These are phyloP conservation scores for Nigrospora sphaerica DNA, from an alignment of 2,329 filamentous ascomycete species.

Conservation along the genomic window DNA sequence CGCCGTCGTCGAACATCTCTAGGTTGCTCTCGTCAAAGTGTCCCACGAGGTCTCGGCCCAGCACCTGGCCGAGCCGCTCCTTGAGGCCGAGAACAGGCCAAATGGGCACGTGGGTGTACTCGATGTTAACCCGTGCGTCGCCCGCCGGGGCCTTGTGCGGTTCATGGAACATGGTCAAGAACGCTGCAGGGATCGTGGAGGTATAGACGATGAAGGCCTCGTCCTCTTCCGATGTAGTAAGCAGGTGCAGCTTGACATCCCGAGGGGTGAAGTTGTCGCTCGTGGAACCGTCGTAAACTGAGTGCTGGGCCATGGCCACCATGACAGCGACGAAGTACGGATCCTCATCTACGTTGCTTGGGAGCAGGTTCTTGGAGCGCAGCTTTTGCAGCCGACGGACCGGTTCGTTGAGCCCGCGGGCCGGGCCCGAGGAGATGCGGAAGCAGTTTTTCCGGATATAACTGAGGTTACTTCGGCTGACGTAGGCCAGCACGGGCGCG, in stretches of 20 bases:
- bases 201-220: constrained; percentile 47
- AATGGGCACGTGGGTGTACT: constrained; percentile 40
- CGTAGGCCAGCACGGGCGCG: constrained; percentile 35
- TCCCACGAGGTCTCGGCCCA: constrained; percentile 44
- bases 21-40: constrained; percentile 31
- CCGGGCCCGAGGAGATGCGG: constrained; percentile 33
- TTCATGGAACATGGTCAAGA: constrained; percentile 42
- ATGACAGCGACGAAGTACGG: constrained; percentile 44
- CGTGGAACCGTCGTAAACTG: constrained; percentile 34
- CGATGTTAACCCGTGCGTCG: constrained; percentile 33
- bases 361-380: constrained; percentile 38
- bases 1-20: constrained; percentile 33
- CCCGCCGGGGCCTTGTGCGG: constrained; percentile 32
- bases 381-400: constrained; percentile 40
- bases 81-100: constrained; percentile 50
- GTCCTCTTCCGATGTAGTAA: constrained; percentile 39
- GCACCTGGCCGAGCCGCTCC: constrained; percentile 45
- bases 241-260: constrained; percentile 41
- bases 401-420: constrained; percentile 33
- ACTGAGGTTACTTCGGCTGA: constrained; percentile 39
- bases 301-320: constrained; percentile 49
- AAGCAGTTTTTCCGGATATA: constrained; percentile 40
- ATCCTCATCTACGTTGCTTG: constrained; percentile 42
- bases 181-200: constrained; percentile 36
- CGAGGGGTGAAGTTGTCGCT: constrained; percentile 15